Evolutionary conservation across 2,329 filamentous ascomycete genomes (phyloP), one percentile per base, ranked within the genome.

Genomic region (Cercospora citrullina): DNA sequence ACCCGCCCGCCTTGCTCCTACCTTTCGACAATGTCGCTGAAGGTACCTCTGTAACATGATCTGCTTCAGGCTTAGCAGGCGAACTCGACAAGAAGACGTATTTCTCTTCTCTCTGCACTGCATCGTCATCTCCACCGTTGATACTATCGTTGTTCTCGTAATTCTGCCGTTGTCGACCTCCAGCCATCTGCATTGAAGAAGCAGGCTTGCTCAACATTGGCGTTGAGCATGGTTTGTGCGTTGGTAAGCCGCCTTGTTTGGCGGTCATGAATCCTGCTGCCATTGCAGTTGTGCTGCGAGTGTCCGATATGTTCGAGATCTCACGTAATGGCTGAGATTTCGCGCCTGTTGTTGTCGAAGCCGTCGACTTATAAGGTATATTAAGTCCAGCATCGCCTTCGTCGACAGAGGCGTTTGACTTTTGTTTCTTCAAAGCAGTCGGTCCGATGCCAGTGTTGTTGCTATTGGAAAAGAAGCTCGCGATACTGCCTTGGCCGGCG

Each of bases 51-150:
- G 36, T 42, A 42, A 8, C 36, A 42, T n/a, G 36, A 23, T 81
- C 77, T 0, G 77, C 66, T 64, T 78, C 68, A 8, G 60, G 60
- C 16, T 62, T 77, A 0, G 74, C 72, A 0, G 82, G 81, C 12
- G 81, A 82, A 68, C 80, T 83, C 2, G 80, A 81, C 3, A 82
- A 72, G 16, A 84, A 78, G 0, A 80, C 76, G 71, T 91, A 90
- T 65, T 77, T 78, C 5, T 78, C 76, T 64, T 77, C 78, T 2
- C 77, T 75, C 26, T 45, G 10, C 16, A 14, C 16, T 55, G 12
- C 18, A 30, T 42, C 21, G 12, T 30, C 16, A 3, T 53, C 39
- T 28, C 23, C n/a, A 21, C 10, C 36, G 6, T 63, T 28, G 4
- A 23, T 23, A n/a, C 7, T 12, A 10, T 23, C 30, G 18, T 30